Evolutionary conservation across 352 stramenopile genomes (phyloP), one percentile per base, ranked within the genome.

Genomic region (Globisporangium nagaii): DNA sequence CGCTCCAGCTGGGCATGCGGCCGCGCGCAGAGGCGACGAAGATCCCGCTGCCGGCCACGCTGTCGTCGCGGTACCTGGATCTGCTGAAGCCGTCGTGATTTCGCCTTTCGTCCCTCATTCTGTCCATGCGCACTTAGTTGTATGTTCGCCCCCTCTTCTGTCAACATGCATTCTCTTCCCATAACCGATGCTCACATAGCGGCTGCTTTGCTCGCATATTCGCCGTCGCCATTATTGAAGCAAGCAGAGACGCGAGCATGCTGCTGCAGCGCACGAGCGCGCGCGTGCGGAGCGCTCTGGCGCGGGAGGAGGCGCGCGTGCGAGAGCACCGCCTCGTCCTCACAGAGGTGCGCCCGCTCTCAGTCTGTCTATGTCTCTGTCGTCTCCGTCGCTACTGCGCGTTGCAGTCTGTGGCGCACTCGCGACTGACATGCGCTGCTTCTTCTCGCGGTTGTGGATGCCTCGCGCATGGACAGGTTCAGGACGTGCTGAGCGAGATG

Each of bases 401-500:
- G n/a, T n/a, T n/a, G n/a, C n/a, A n/a, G n/a, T n/a, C n/a, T n/a
- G n/a, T n/a, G n/a, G n/a, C n/a, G n/a, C n/a, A n/a, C n/a, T n/a
- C n/a, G n/a, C n/a, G n/a, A n/a, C n/a, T n/a, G n/a, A n/a, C n/a
- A n/a, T n/a, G n/a, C n/a, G n/a, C n/a, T n/a, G n/a, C n/a, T n/a
- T n/a, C n/a, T n/a, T n/a, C n/a, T n/a, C n/a, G n/a, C n/a, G n/a
- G n/a, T n/a, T n/a, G n/a, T n/a, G n/a, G n/a, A n/a, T n/a, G n/a
- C n/a, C n/a, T n/a, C n/a, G n/a, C n/a, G n/a, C n/a, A n/a, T 43
- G 13, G 2, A 20, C 34, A 90, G 76, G 77, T 90, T 32, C 70
- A 84, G 43, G 65, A 52, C 32, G 72, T 90, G 36, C 68, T 93
- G 39, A 73, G 84, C 35, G 83, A 90, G 57, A 90, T 93, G 71